Evolutionary conservation across 768 basidiomycete species (phyloP), one percentile per base, ranked within the genome.

Genomic region (Russula earlei): DNA sequence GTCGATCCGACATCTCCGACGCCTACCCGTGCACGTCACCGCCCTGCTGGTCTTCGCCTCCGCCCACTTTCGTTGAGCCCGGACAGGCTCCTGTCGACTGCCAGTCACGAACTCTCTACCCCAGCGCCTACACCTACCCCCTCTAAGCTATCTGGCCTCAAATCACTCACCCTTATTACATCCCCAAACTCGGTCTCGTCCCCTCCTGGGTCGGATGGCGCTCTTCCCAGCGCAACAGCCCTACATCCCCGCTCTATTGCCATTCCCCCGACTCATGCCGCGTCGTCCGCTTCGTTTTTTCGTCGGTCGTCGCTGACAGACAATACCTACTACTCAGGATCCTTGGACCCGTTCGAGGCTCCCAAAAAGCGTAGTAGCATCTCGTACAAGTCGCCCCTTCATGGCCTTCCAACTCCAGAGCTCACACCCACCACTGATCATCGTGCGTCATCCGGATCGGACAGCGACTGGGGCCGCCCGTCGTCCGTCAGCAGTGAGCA

Each of bases 11-110:
- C 58, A 2, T 63, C 68, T 38, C 66, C 72, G 12, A 65, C 73
- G 4, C 70, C 74, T 10, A 55, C 68, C 48, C 81, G 83, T 41
- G 54, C 68, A 47, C 82, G 83, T 42, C 80, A 75, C 48, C 83
- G 85, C 42, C 87, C 86, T n/a, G 74, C 80, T 22, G 82, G 74
- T 60, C 75, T 79, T 48, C 82, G 77, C 62, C 73, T 91, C 31
- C 83, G 85, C 15, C 87, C 87, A 15, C 72, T 91, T 50, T 83
- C 87, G 2, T 77, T 89, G 40, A 81, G 80, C 1, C 78, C 79
- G 20, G 80, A 81, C 40, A 77, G 66, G 55, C 67, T 82, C 22
- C 62, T 68, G 8, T 66, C 68, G 47, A 66, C 69, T 34, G 61
- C 54, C 48, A 59, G 49, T 14, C 55, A 52, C 6, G 63, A 66